Evolutionary conservation across 352 stramenopile species (phyloP), one percentile per base, ranked within the genome.

Genomic region (Globisporangium sylvaticum): DNA sequence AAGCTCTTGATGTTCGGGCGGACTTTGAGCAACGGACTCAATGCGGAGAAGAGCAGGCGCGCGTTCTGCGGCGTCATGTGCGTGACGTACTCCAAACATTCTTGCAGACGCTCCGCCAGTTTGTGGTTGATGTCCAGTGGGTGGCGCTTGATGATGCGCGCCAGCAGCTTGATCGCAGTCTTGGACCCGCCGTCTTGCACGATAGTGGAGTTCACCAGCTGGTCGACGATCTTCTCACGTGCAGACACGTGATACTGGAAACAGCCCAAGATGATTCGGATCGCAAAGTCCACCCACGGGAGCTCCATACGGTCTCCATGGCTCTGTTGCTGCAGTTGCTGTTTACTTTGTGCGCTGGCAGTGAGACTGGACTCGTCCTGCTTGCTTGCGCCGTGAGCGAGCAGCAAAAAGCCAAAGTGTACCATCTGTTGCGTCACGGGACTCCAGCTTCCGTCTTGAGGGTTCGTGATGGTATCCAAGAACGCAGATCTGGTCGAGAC

Each of bases 51-150:
- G 8, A 88, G 57, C 4, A 67, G 15, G 9, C 61, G 59, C 18
- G 75, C 79, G 25, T 75, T 71, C 18, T 59, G 52, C 4, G 76
- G 61, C 4, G 67, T 58, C 46, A 89, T 68, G 39, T 77, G 68
- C 25, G 78, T 79, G 3, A 88, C 65, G 50, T 85, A 83, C 62
- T 88, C 81, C n/a, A 89, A 67, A 31, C 74, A 81, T 62, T 87
- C 79, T 2, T 75, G 81, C 31, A 89, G 59, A 5, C 75, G 68
- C 9, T 65, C 58, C 27, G 70, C 61, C n/a, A 88, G 56, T 2
- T 39, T 39, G 9, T 69, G 70, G 31, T 68, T 66, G 8, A 89
- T 64, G 12, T 89, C 80, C 4, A 77, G 44, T 3, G 77, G 27
- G 34, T 85, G 80, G 4, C 75, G 77, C 31, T 79, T 68, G 5